Conservation (phyloP, 108 stramenopile species). For the Phaeodactylum tricornutum region DNA sequence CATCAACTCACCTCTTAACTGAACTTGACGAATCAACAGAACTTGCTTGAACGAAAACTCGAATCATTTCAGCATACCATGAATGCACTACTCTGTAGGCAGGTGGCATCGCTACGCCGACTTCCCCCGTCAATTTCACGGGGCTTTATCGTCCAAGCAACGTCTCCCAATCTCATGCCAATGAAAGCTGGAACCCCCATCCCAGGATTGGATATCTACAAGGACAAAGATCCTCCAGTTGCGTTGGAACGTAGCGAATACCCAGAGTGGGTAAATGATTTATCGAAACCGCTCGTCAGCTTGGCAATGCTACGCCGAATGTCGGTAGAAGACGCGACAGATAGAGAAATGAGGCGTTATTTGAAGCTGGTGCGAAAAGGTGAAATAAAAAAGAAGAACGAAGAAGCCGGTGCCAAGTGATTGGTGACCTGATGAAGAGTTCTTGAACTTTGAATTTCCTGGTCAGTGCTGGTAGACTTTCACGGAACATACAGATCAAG, state of each 20-base stretch:
- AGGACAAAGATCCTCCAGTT: slow-evolving; percentile 23
- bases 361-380: slow-evolving; percentile 36
- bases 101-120: too few species aligned
- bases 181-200: slow-evolving; percentile 48
- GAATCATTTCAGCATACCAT: too few species aligned
- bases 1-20: too few species aligned
- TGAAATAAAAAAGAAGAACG: slow-evolving; percentile 30
- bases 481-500: background rate
- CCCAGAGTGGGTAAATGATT: slow-evolving; percentile 35
- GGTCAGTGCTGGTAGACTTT: slow-evolving; percentile 64
- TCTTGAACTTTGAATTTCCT: slow-evolving; percentile 64
- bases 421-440: slow-evolving; percentile 49
- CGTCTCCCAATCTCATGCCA: too few species aligned
- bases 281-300: slow-evolving; percentile 14
- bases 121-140: too few species aligned
- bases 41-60: too few species aligned
- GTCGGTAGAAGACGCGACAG: slow-evolving; percentile 26
- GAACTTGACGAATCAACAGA: too few species aligned
- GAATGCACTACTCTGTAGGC: too few species aligned
- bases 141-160: too few species aligned
- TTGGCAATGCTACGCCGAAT: slow-evolving; percentile 39
- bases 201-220: slow-evolving; percentile 38
- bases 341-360: slow-evolving; percentile 33
- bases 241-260: slow-evolving; percentile 33
- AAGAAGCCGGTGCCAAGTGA: slow-evolving; percentile 39